Percentiles rank a stretch among this genome's conserved stretches.
phyloP scores from a whole-genome alignment of 441 rosid species.

The Erodium moschatum region DNA sequence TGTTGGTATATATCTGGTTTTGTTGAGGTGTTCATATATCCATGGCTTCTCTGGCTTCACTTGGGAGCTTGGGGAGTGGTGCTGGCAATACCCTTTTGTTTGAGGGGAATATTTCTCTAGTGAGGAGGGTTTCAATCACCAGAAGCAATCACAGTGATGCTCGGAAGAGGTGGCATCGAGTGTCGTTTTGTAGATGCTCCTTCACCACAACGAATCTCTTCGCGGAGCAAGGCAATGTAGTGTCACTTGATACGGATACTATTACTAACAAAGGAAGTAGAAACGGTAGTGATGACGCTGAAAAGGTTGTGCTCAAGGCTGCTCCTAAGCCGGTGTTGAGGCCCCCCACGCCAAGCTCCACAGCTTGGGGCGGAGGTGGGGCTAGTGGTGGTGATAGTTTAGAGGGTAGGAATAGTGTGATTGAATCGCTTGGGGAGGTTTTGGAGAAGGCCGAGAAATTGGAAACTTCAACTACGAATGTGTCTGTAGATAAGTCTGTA shows the following conservation, averaged over 20 bases:
- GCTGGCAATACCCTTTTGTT: slow-evolving; percentile 36
- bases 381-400: slow-evolving; percentile 23
- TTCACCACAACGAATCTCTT: slow-evolving; percentile 53
- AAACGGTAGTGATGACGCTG: slow-evolving; percentile 32
- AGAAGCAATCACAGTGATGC: slow-evolving; percentile 35
- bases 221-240: slow-evolving; percentile 52
- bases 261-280: slow-evolving; percentile 33
- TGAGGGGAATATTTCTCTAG: slow-evolving; percentile 44
- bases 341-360: slow-evolving; percentile 34
- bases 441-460: slow-evolving; percentile 81
- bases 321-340: slow-evolving; percentile 69
- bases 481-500: slow-evolving; percentile 17
- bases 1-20: not conserved
- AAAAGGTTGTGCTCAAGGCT: slow-evolving; percentile 58
- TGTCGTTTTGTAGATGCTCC: slow-evolving; percentile 56
- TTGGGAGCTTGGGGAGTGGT: slow-evolving; percentile 45
- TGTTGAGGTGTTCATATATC: slow-evolving; percentile 18
- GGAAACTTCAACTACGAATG: slow-evolving; percentile 38
- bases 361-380: slow-evolving; percentile 28
- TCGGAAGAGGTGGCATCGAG: slow-evolving; percentile 42
- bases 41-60: slow-evolving; percentile 70
- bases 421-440: slow-evolving; percentile 78
- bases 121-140: slow-evolving; percentile 52
- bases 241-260: slow-evolving; percentile 41
- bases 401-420: slow-evolving; percentile 59